A percentile compares a stretch with the other conserved stretches of the same genome.
Evolutionary conservation across 148 eudicot species (phyloP).

Genomic region (Rhododendron griersonianum): DNA sequence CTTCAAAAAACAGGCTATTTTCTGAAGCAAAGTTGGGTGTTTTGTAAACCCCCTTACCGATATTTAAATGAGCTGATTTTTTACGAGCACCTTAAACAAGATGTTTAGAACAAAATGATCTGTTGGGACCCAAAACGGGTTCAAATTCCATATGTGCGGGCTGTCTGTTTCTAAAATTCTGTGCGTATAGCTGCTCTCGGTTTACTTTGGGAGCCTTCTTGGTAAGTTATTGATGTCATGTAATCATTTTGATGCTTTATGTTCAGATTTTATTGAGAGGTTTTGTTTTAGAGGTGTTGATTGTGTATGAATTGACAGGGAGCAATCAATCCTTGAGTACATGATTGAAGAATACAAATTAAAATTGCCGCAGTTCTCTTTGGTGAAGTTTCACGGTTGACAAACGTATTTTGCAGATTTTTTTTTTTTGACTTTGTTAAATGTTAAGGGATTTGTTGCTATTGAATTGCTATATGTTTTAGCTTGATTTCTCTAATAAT

Average conservation of each 20-base stretch:
- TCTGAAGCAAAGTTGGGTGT: too few species aligned
- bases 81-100: too few species aligned
- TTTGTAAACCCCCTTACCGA: too few species aligned
- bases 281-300: neutral
- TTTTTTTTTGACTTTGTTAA: neutral
- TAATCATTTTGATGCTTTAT: neutral
- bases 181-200: neutral
- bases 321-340: constrained; percentile 75
- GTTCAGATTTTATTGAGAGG: neutral
- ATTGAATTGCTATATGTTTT: neutral
- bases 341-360: constrained; percentile 95
- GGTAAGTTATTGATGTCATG: neutral
- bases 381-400: constrained; percentile 41
- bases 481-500: neutral
- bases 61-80: too few species aligned
- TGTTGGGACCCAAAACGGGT: too few species aligned
- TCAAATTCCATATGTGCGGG: too few species aligned
- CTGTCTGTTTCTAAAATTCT: too few species aligned
- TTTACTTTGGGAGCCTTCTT: neutral
- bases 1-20: too few species aligned
- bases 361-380: constrained; percentile 76
- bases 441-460: neutral
- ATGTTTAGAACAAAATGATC: too few species aligned
- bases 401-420: neutral
- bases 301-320: constrained; percentile 46